These are phyloP conservation scores for Suhomyces emberorum DNA, from an alignment of 805 yeast species.

Conservation along the genomic window DNA sequence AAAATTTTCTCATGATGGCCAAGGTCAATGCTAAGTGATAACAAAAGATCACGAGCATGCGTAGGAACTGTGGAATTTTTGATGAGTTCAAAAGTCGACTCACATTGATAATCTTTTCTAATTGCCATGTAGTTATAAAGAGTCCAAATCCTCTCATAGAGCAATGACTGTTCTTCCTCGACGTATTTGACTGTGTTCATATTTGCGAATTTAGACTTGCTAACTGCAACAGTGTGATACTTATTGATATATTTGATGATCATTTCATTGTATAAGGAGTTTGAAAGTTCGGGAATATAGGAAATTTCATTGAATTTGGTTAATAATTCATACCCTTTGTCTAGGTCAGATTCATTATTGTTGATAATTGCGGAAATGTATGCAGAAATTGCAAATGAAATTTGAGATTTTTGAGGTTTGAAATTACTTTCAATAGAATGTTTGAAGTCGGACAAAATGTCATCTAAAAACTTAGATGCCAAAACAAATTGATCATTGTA, in stretches of 20 bases:
- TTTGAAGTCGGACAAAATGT: slow-evolving; percentile 45
- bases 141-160: slow-evolving; percentile 23
- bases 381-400: slow-evolving; percentile 42
- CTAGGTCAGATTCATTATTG: slow-evolving; percentile 11
- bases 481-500: slow-evolving; percentile 46
- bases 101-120: slow-evolving; percentile 32
- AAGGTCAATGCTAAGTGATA: slow-evolving; percentile 30
- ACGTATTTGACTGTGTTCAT: not conserved
- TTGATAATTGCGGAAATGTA: slow-evolving; percentile 21
- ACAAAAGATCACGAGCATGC: slow-evolving; percentile 27
- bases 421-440: slow-evolving; percentile 15
- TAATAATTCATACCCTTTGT: slow-evolving; percentile 23
- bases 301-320: slow-evolving; percentile 25
- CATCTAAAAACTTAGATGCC: slow-evolving; percentile 58
- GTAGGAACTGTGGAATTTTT: not conserved
- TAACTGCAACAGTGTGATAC: slow-evolving; percentile 11
- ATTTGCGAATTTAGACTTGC: not conserved
- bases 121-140: slow-evolving; percentile 33
- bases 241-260: slow-evolving; percentile 22
- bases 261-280: slow-evolving; percentile 27
- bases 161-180: not conserved
- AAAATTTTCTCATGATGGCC: slow-evolving; percentile 33
- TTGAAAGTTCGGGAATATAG: slow-evolving; percentile 36
- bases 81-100: slow-evolving; percentile 5
- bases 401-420: slow-evolving; percentile 20